Evolutionary conservation across 129 eudicot species (phyloP), one percentile per base, ranked within the genome.

Genomic region (Saussurea involucrata): DNA sequence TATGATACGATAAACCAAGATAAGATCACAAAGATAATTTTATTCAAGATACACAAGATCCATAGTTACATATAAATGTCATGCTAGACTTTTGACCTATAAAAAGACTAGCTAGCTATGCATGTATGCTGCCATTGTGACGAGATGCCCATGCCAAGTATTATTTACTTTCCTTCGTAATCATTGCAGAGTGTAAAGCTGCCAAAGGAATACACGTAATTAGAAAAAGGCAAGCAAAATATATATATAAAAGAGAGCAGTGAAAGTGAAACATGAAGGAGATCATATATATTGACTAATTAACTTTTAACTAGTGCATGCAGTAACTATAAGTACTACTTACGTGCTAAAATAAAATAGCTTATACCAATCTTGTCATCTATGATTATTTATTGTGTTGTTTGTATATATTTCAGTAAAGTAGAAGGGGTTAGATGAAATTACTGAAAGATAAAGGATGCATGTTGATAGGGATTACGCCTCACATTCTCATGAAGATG

Each of bases 181-280:
- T 82, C 74, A 86, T 66, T 90, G 92, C 49, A 88, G 80, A 27
- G 88, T 88, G 66, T 88, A 88, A 78, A n/a, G 92, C 90, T 88
- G 88, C 90, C 78, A 78, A 75, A 57, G 21, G 29, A 63, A 9
- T 1, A 78, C 7, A 67, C n/a, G 22, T 4, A 60, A 29, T 44
- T n/a, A n/a, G 63, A 55, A 55, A 55, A 55, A 1, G 24, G 63
- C 10, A 4, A n/a, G 63, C 24, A 55, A n/a, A 0, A 4, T 55
- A 9, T 66, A 37, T 44, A 28, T n/a, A n/a, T n/a, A n/a, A n/a
- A n/a, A n/a, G n/a, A n/a, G n/a, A n/a, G n/a, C n/a, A n/a, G n/a
- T n/a, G n/a, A n/a, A n/a, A n/a, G n/a, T n/a, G n/a, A n/a, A n/a
- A n/a, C n/a, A n/a, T n/a, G n/a, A n/a, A n/a, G n/a, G n/a, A n/a